Conservation (phyloP, 2,329 filamentous ascomycete genomes). For the Raffaelea deltoideospora region DNA sequence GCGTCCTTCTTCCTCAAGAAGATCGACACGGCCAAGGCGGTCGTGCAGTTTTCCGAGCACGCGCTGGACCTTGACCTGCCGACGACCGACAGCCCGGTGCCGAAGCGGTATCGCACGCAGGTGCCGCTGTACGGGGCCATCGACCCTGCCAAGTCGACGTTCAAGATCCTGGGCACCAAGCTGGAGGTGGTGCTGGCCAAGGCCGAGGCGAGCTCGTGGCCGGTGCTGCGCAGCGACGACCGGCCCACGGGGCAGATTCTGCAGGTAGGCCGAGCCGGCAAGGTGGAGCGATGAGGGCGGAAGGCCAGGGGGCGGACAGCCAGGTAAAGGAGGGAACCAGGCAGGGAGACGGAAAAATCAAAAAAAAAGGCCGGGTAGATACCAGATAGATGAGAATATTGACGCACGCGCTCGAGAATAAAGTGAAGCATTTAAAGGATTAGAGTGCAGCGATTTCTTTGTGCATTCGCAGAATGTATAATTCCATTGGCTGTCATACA, state of each 20-base stretch:
- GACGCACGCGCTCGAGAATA: too few relatives aligned
- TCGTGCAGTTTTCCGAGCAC: constrained; percentile 50
- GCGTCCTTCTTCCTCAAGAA: constrained; percentile 94
- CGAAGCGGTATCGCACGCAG: constrained; percentile 62
- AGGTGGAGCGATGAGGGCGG: constrained; percentile 10
- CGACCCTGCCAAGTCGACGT: constrained; percentile 58
- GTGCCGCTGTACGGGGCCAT: constrained; percentile 67
- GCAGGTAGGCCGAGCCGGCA: constrained; percentile 69
- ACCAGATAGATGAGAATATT: too few relatives aligned
- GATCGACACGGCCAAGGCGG: constrained; percentile 69
- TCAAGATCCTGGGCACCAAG: constrained; percentile 78
- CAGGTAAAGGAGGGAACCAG: neutral
- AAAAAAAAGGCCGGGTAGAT: too few relatives aligned
- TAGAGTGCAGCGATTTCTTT: too few relatives aligned
- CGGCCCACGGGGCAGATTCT: constrained; percentile 58
- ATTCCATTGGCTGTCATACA: too few relatives aligned
- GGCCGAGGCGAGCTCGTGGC: constrained; percentile 68
- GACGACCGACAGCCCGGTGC: constrained; percentile 61
- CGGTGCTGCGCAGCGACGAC: constrained; percentile 69
- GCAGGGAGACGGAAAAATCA: neutral
- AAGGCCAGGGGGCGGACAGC: neutral
- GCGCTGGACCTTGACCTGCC: constrained; percentile 63
- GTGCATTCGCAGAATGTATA: too few relatives aligned
- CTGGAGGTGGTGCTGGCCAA: constrained; percentile 62
- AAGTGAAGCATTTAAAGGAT: too few relatives aligned